Evolutionary conservation across 352 stramenopile genomes (phyloP).

Genomic region (Pythium apleroticum): DNA sequence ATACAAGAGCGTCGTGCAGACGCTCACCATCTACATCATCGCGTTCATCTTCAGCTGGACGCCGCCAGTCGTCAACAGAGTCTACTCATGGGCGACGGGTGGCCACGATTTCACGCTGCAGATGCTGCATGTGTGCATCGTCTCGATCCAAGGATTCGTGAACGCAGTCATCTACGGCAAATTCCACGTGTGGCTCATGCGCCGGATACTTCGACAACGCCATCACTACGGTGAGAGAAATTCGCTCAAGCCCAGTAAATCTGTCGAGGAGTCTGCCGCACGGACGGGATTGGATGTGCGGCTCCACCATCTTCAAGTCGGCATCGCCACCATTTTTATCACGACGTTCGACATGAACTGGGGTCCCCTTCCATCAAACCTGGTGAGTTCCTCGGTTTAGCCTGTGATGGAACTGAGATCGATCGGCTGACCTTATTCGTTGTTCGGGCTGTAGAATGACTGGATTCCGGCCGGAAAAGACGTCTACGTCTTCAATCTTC

Average conservation of each 20-base stretch:
- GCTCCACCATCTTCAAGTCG: constrained; percentile 24
- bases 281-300: background rate
- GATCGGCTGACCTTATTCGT: background rate
- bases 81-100: constrained; percentile 43
- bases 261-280: background rate
- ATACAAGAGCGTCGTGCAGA: constrained; percentile 83
- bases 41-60: constrained; percentile 85
- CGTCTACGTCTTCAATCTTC: constrained; percentile 82
- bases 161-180: constrained; percentile 88
- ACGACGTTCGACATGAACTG: constrained; percentile 86
- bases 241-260: background rate
- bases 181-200: constrained; percentile 59
- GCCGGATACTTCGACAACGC: background rate
- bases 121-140: constrained; percentile 72
- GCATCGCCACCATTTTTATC: constrained; percentile 74
- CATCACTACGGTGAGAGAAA: background rate
- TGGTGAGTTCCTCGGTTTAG: constrained; percentile 29
- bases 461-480: constrained; percentile 83
- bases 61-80: constrained; percentile 39
- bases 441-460: constrained; percentile 35
- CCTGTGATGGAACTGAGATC: background rate
- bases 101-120: constrained; percentile 67
- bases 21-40: constrained; percentile 79
- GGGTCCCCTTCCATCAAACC: constrained; percentile 55
- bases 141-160: constrained; percentile 79